Evolutionary conservation across 2,329 filamentous ascomycete genomes (phyloP).

Genomic region (Helicocarpus griseus): DNA sequence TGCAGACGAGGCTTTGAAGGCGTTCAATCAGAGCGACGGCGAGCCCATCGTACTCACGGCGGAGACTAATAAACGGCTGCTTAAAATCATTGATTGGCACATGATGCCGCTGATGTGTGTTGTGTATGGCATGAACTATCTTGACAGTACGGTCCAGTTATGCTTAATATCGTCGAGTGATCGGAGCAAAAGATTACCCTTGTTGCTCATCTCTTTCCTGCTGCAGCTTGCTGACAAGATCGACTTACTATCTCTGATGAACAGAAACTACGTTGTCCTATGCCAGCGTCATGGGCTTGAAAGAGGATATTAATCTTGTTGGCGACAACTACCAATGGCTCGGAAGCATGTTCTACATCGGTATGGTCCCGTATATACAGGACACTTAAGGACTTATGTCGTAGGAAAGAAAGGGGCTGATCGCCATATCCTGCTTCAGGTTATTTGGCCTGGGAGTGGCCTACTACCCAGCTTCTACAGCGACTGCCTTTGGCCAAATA

Average conservation of each 20-base stretch:
- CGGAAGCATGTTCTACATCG: conserved; percentile 45
- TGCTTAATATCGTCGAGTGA: background rate
- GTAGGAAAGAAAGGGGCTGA: background rate
- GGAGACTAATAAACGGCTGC: conserved; percentile 47
- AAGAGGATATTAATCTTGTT: conserved; percentile 39
- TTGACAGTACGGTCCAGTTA: conserved; percentile 34
- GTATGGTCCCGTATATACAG: conserved; percentile 34
- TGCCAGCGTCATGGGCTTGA: conserved; percentile 48
- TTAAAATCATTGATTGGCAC: conserved; percentile 54
- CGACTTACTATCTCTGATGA: too few relatives aligned
- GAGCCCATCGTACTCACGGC: conserved; percentile 46
- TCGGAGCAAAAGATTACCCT: too few relatives aligned
- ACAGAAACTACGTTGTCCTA: conserved; percentile 24
- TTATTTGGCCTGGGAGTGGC: conserved; percentile 53
- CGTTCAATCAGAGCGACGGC: conserved; percentile 40
- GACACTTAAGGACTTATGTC: too few relatives aligned
- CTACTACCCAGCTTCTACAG: conserved; percentile 56
- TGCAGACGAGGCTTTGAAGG: conserved; percentile 53
- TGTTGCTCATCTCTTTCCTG: background rate
- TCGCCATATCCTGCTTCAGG: conserved; percentile 18
- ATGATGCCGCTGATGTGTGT: conserved; percentile 51
- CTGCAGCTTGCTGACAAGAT: conserved; percentile 31
- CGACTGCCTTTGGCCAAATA: conserved; percentile 57
- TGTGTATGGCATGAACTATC: conserved; percentile 50
- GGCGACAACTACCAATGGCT: conserved; percentile 45